phyloP scores from a whole-genome alignment of 495 filamentous ascomycete genomes.

The Penicillium argentinense region DNA sequence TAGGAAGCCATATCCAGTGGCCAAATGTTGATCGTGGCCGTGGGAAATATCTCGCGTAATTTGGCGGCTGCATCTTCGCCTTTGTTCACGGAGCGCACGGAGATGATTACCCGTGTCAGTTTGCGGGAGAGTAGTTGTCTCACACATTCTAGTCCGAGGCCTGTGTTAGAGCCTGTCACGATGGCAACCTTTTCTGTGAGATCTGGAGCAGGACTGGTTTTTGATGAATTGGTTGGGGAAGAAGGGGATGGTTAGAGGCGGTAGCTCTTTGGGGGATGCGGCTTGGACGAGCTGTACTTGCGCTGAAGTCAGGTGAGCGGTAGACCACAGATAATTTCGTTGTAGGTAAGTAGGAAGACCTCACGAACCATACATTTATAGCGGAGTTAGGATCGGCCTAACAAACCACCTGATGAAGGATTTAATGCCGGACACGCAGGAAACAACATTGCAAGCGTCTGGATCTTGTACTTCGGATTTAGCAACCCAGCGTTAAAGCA shows the following conservation, averaged over 20 bases:
- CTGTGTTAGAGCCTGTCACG: slow-evolving; percentile 48
- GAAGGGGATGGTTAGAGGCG: slow-evolving; percentile 3
- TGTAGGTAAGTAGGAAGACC: too few species aligned
- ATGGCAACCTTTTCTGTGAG: slow-evolving; percentile 41
- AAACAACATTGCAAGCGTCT: too few species aligned
- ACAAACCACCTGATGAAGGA: too few species aligned
- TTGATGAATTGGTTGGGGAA: slow-evolving; percentile 14
- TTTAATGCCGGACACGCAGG: too few species aligned
- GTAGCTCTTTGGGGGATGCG: slow-evolving; percentile 8
- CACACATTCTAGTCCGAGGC: slow-evolving; percentile 42
- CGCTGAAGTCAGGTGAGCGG: too few species aligned
- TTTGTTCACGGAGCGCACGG: slow-evolving; percentile 43
- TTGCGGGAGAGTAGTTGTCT: slow-evolving; percentile 41
- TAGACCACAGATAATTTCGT: too few species aligned
- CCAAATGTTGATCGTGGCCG: slow-evolving; percentile 46
- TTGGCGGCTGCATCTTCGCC: slow-evolving; percentile 38
- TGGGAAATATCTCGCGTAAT: slow-evolving; percentile 26
- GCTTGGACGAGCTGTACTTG: too few species aligned
- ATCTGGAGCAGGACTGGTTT: slow-evolving; percentile 9
- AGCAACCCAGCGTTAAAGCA: too few species aligned
- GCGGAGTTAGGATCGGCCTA: too few species aligned
- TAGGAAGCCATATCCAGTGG: slow-evolving; percentile 50
- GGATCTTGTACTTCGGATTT: too few species aligned
- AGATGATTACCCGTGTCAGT: slow-evolving; percentile 47
- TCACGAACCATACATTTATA: too few species aligned